These are phyloP conservation scores for Lithospermum erythrorhizon DNA, from an alignment of 257 asterid genomes.

Conservation along the genomic window DNA sequence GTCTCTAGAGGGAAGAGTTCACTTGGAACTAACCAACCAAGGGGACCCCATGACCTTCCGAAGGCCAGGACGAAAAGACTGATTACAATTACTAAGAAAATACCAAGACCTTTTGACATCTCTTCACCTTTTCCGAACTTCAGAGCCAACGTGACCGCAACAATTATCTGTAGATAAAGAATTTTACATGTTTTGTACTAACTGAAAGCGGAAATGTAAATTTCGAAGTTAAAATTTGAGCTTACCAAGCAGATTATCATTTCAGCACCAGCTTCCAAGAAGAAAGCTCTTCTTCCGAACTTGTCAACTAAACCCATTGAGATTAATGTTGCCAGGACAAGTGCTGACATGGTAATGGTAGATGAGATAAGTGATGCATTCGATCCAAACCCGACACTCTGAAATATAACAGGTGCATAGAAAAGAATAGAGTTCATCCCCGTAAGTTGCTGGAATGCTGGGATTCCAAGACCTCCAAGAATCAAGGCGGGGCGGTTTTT, in stretches of 20 bases:
- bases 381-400: constrained; percentile 70
- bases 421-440: constrained; percentile 72
- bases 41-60: constrained; percentile 82
- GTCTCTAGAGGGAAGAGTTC: constrained; percentile 80
- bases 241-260: constrained; percentile 51
- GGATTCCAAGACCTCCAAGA: constrained; percentile 51
- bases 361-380: constrained; percentile 49
- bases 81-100: constrained; percentile 45
- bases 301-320: constrained; percentile 69
- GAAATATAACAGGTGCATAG: constrained; percentile 70
- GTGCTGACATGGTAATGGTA: constrained; percentile 42
- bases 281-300: constrained; percentile 68
- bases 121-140: constrained; percentile 52
- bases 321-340: constrained; percentile 53
- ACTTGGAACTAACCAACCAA: constrained; percentile 84
- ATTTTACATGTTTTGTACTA: too few relatives aligned
- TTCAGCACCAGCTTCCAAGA: constrained; percentile 74
- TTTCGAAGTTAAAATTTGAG: background rate
- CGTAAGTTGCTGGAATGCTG: constrained; percentile 73
- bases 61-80: constrained; percentile 53
- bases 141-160: constrained; percentile 55
- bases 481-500: constrained; percentile 60
- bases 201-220: too few relatives aligned
- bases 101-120: constrained; percentile 37
- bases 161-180: constrained; percentile 35